Percentiles rank a stretch among this genome's conserved stretches.
These are phyloP conservation scores for Clavulina sp. DNA, from an alignment of 768 basidiomycete species.

Conservation along the genomic window DNA sequence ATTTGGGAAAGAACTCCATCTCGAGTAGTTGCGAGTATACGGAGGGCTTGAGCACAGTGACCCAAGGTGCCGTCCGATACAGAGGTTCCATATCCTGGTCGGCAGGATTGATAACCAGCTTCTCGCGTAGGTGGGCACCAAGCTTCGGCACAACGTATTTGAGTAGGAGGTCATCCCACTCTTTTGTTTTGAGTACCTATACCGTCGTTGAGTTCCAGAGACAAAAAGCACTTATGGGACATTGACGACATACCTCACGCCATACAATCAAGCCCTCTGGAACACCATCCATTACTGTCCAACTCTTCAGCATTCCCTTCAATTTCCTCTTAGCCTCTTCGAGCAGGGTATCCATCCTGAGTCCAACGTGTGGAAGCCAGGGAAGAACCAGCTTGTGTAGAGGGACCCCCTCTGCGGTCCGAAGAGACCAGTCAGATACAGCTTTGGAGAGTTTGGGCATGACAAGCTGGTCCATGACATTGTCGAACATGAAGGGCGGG, in stretches of 20 bases:
- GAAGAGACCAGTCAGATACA: conserved; percentile 67
- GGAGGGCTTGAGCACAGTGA: conserved; percentile 47
- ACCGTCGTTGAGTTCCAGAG: conserved; percentile 4
- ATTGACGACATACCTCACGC: conserved; percentile 44
- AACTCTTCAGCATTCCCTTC: conserved; percentile 55
- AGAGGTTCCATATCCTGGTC: conserved; percentile 78
- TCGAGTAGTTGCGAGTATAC: conserved; percentile 75
- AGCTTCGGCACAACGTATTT: conserved; percentile 89
- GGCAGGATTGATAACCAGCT: conserved; percentile 82
- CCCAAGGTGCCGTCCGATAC: conserved; percentile 61
- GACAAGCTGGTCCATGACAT: conserved; percentile 88
- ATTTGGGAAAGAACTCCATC: conserved; percentile 90
- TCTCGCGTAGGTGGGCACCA: conserved; percentile 58
- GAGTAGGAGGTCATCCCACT: conserved; percentile 85
- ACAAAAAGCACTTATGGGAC: not conserved
- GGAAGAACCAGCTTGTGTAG: conserved; percentile 80
- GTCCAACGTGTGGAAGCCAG: conserved; percentile 81
- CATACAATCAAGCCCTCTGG: conserved; percentile 64
- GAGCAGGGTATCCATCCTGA: conserved; percentile 67
- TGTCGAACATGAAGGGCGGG: conserved; percentile 83
- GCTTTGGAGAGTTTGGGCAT: conserved; percentile 81
- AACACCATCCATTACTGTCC: conserved; percentile 53
- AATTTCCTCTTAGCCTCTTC: conserved; percentile 78
- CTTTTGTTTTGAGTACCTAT: conserved; percentile 55
- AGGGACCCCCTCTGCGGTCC: conserved; percentile 31